Base-by-base conservation (phyloP, 2,329 filamentous ascomycete genomes). In the Xylaria sp. region DNA sequence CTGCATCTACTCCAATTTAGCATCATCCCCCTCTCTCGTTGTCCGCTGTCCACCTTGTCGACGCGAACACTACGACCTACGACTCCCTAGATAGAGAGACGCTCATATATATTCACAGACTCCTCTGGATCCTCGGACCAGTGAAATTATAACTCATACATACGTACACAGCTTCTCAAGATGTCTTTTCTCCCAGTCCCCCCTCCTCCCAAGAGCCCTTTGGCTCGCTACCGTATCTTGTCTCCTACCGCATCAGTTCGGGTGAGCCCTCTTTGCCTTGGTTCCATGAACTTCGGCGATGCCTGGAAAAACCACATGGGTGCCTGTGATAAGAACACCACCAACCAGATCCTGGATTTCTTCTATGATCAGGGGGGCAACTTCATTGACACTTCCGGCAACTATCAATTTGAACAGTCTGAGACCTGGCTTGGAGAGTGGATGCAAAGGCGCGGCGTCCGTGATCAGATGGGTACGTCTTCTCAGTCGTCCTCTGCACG, bases 301-400 rank as follows among this genome's bases (percentile, higher is more conserved):
- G 78, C 81, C n/a, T 86, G 84, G 86, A 81, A 81, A 69, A 77
- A 78, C 0, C 82, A 81, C 58, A 86, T 93, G 85, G 91, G 91
- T 36, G 83, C 84, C 42, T 92, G 90, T 77, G 83, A 86, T 75
- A 87, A 92, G 74, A 81, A 86, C 56, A 84, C 84, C 1, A 83
- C 86, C 1, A 89, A 91, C 70, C 80, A 82, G 22, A 87, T 93
- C 29, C 83, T 93, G 9, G 90, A 93, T 73, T 87, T 85, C 74
- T 92, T 87, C 78, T 87, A 85, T 66, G 83, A 85, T 5, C 83
- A 88, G 51, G 77, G 85, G 65, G 90, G 91, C 27, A 93, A 93
- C 79, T 92, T 93, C 77, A 89, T 93, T 73, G 91, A 93, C 76
- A 92, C 89, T 0, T 74, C 89, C 65, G 90, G 88, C 79, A 89